These are phyloP conservation scores for Hanseniaspora mollemarum DNA, from an alignment of 805 yeast genomes.

Conservation along the genomic window DNA sequence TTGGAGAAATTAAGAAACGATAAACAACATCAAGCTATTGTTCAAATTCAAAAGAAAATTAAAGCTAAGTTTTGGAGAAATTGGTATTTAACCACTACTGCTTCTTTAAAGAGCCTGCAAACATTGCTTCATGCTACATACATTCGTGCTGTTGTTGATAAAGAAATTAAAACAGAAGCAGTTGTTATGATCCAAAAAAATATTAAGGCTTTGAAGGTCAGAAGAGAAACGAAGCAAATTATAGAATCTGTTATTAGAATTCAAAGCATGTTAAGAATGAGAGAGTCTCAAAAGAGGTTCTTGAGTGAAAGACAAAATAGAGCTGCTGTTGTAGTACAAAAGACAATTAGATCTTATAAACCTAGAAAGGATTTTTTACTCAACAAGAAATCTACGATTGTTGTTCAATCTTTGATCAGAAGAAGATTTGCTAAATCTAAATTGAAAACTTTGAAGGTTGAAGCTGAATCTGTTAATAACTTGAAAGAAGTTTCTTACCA, in stretches of 20 bases:
- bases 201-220: constrained; percentile 43
- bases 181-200: constrained; percentile 63
- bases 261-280: constrained; percentile 45
- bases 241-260: constrained; percentile 30
- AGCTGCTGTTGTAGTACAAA: constrained; percentile 67
- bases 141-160: constrained; percentile 43
- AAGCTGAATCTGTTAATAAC: constrained; percentile 83
- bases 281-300: constrained; percentile 42
- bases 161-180: constrained; percentile 47
- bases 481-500: constrained; percentile 84
- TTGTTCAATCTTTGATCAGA: constrained; percentile 69
- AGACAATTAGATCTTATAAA: constrained; percentile 52
- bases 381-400: constrained; percentile 45
- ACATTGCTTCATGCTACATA: constrained; percentile 51
- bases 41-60: constrained; percentile 72
- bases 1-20: constrained; percentile 76
- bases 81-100: constrained; percentile 43
- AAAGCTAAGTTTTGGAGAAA: constrained; percentile 54
- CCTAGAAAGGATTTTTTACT: constrained; percentile 45
- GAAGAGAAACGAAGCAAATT: constrained; percentile 30
- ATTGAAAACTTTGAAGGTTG: constrained; percentile 56
- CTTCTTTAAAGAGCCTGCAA: constrained; percentile 49
- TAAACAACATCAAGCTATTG: constrained; percentile 67
- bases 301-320: constrained; percentile 40
- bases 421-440: constrained; percentile 60